Conservation (phyloP, 495 filamentous ascomycete species). For the Aspergillus indologenus region DNA sequence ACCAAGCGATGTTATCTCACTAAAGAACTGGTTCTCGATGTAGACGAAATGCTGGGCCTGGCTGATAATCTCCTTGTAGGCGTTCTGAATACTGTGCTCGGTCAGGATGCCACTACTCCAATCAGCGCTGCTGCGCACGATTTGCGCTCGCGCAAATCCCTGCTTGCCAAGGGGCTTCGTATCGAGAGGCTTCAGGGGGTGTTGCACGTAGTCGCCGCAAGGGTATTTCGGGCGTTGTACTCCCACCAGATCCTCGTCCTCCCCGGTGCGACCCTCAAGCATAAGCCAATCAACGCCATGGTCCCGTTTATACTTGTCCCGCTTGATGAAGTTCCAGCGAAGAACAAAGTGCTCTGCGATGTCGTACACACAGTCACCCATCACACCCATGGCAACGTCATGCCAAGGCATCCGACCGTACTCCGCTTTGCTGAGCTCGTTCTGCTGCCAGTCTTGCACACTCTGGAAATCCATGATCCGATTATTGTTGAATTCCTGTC, state of each 20-base stretch:
- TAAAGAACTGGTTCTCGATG: conserved; percentile 98
- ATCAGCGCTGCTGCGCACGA: conserved; percentile 82
- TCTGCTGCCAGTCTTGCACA: conserved; percentile 87
- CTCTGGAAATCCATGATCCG: conserved; percentile 94
- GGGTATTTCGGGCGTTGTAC: conserved; percentile 85
- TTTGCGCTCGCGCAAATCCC: conserved; percentile 76
- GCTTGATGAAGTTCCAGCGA: conserved; percentile 94
- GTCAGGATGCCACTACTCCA: conserved; percentile 93
- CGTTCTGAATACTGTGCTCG: conserved; percentile 90
- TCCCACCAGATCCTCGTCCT: conserved; percentile 77
- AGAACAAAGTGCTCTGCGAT: conserved; percentile 96
- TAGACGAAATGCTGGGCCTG: conserved; percentile 90
- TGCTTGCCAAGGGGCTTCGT: conserved; percentile 52
- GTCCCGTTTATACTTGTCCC: conserved; percentile 95
- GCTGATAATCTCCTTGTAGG: conserved; percentile 79
- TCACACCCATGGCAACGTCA: conserved; percentile 85
- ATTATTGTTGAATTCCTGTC: conserved; percentile 95
- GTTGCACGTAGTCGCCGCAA: conserved; percentile 79
- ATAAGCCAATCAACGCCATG: conserved; percentile 75
- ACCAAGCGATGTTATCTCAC: conserved; percentile 23
- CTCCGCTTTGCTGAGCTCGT: conserved; percentile 87
- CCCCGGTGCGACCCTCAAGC: conserved; percentile 73
- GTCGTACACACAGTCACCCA: conserved; percentile 87
- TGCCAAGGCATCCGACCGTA: conserved; percentile 98
- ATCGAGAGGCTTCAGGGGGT: conserved; percentile 65